These are phyloP conservation scores for Lepidium africanum DNA, from an alignment of 345 rosid genomes.

Conservation along the genomic window DNA sequence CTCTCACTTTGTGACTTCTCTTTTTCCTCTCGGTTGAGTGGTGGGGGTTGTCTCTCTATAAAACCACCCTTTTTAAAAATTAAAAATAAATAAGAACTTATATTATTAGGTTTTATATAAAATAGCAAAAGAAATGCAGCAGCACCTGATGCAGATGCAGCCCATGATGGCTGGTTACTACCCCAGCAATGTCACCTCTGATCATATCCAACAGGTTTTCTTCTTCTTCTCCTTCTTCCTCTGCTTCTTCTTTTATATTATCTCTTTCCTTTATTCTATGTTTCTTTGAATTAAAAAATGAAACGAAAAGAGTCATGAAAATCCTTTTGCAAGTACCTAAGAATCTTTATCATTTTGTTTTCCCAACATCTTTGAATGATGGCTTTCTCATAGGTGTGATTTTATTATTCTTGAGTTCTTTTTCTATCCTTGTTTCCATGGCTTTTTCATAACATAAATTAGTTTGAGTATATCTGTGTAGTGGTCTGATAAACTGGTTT, in stretches of 20 bases:
- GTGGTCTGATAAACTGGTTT: background rate
- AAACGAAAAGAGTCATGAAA: background rate
- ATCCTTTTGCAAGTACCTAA: background rate
- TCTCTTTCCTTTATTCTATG: conserved; percentile 1
- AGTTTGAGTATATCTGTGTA: background rate
- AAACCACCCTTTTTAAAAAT: background rate
- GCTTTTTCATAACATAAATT: background rate
- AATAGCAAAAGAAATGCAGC: conserved; percentile 74
- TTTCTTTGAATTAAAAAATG: background rate
- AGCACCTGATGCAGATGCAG: conserved; percentile 99
- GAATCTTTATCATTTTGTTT: background rate
- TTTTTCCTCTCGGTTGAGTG: conserved; percentile 31
- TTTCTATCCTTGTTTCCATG: background rate
- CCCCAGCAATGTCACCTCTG: conserved; percentile 99
- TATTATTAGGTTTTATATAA: conserved; percentile 26
- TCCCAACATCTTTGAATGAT: background rate
- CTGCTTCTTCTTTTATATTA: background rate
- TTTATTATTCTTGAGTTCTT: background rate
- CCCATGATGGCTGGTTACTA: conserved; percentile 99
- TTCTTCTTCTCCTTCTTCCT: background rate
- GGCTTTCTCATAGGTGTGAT: background rate
- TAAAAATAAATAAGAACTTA: background rate
- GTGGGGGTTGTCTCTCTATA: conserved; percentile 26
- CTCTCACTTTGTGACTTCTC: conserved; percentile 16
- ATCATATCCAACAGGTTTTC: conserved; percentile 98